Evolutionary conservation across 495 filamentous ascomycete species (phyloP).

Genomic region (Trichoderma parareesei): DNA sequence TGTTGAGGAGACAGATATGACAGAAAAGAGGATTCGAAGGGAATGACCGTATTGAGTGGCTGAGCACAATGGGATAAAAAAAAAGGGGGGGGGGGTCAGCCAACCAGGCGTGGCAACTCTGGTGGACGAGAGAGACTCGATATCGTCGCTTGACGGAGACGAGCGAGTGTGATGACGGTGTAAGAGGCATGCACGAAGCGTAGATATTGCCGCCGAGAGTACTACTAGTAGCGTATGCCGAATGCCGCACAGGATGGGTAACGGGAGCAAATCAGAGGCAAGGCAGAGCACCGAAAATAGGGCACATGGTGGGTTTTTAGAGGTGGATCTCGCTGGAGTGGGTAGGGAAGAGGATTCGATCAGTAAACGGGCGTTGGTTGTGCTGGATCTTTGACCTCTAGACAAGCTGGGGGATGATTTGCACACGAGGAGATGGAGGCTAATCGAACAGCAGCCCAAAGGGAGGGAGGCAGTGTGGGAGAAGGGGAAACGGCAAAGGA

Average conservation of each 20-base stretch:
- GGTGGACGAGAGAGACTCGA: no score
- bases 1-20: background rate
- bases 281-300: background rate
- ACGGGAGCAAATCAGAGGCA: background rate
- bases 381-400: background rate
- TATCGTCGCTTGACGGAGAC: no score
- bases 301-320: background rate
- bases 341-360: constrained; percentile 12
- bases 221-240: background rate
- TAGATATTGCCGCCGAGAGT: background rate
- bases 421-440: background rate
- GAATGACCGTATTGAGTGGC: no score
- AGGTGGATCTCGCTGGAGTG: background rate
- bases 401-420: background rate
- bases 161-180: no score
- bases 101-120: no score
- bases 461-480: background rate
- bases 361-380: constrained; percentile 15
- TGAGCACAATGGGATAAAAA: no score
- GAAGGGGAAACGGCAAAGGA: constrained; percentile 15
- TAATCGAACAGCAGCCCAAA: background rate
- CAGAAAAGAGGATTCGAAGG: no score
- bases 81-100: no score
- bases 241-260: background rate
- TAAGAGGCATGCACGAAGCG: background rate